A percentile compares a stretch with the other conserved stretches of the same genome.
These are phyloP conservation scores for Alternaria viburni DNA, from an alignment of 2,329 filamentous ascomycete species.

Conservation along the genomic window DNA sequence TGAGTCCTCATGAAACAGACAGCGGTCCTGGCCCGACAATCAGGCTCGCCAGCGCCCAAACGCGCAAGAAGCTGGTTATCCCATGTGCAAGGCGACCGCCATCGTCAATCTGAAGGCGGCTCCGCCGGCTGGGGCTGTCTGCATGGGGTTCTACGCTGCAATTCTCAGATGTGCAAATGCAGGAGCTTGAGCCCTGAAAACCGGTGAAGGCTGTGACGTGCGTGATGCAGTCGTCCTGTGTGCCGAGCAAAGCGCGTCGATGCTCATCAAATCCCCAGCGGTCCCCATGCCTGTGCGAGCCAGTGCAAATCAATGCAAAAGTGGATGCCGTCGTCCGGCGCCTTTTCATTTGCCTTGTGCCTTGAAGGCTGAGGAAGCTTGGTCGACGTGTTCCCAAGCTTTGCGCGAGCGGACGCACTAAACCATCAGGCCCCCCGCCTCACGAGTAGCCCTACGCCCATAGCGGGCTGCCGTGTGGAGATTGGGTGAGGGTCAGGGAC, in stretches of 20 bases:
- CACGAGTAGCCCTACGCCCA: constrained; percentile 31
- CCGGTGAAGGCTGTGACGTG: constrained; percentile 24
- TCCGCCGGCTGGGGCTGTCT: constrained; percentile 26
- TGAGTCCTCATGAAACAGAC: constrained; percentile 17
- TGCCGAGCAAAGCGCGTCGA: constrained; percentile 14
- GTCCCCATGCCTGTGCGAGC: constrained; percentile 1
- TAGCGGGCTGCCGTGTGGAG: constrained; percentile 42
- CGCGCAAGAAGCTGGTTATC: constrained; percentile 18
- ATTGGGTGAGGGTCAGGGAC: constrained; percentile 32
- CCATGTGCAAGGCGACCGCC: constrained; percentile 17
- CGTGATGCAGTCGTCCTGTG: constrained; percentile 15
- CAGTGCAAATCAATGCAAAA: constrained; percentile 8
- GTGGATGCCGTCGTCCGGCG: constrained; percentile 6
- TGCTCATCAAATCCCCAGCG: constrained; percentile 14
- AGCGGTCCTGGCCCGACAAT: constrained; percentile 23
- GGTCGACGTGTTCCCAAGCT: constrained; percentile 41
- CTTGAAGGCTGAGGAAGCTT: constrained; percentile 32
- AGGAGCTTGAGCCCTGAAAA: constrained; percentile 18
- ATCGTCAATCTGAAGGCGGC: constrained; percentile 26
- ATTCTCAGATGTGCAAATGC: constrained; percentile 8
- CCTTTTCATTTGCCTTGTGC: constrained; percentile 20
- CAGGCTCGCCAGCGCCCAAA: constrained; percentile 25
- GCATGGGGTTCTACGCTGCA: constrained; percentile 1
- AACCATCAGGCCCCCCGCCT: constrained; percentile 33
- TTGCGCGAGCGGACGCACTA: constrained; percentile 28